Evolutionary conservation across 192 early-diverging fungal genomes (phyloP), one percentile per base, ranked within the genome.

Genomic region (Coemansia sp.): DNA sequence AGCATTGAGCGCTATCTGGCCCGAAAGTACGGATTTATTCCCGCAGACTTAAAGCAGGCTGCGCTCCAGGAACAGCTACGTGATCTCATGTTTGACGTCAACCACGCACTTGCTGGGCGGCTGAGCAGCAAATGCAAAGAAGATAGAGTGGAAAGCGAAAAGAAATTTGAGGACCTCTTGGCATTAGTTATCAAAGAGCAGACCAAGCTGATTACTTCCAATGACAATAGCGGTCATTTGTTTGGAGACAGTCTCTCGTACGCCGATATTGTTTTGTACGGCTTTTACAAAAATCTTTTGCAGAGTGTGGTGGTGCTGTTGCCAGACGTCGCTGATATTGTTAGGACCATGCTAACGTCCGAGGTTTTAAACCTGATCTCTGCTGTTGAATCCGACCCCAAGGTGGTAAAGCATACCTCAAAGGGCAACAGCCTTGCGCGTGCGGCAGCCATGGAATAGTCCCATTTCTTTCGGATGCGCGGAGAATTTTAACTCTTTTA

Each of bases 1-100:
- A 67, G 71, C 3, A 87, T 87, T 39, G 78, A 79, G 57, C 84
- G 86, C 48, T 85, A 85, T 60, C 58, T 87, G 4, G 58, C 78
- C 14, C 54, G 61, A 59, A 83, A 63, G 32, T 82, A 82, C 52
- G 80, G 70, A 9, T 64, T 83, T 23, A 29, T 75, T 26, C 74
- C 55, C 1, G 51, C 62, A 22, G 71, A 64, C n/a, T 63, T 68
- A n/a, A 72, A 82, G 49, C 53, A 78, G 47, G 69, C 68, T 3
- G 53, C 68, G 7, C 50, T 60, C n/a, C 66, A 82, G 54, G 80
- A 84, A 35, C 66, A 64, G 24, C 66, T 82, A 18, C 54, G 65
- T n/a, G 65, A 64, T 27, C 70, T 67, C 47, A 29, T 61, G 11
- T 23, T 53, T 19, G 66, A 70, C 20, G 13, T 65, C 19, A 26